A percentile compares a stretch with the other conserved stretches of the same genome.
Conservation (phyloP, 345 rosid species). For the Nephelium lappaceum region DNA sequence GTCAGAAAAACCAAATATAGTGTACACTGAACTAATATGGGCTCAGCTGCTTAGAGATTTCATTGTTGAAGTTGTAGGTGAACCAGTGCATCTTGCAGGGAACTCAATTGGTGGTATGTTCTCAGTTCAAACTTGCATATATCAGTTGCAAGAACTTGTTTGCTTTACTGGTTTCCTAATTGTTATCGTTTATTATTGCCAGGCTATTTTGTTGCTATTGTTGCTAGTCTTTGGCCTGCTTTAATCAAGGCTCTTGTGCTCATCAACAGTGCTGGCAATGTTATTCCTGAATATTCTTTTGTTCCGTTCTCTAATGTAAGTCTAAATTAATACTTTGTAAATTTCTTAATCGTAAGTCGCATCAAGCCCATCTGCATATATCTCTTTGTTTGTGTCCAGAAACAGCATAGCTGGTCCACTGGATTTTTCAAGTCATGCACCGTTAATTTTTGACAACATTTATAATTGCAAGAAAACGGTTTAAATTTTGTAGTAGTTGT, state of each 20-base stretch:
- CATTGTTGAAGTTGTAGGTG: slow-evolving; percentile 70
- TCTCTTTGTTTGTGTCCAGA: neutral
- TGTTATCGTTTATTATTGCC: slow-evolving; percentile 23
- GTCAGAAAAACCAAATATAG: slow-evolving; percentile 87
- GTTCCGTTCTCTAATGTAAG: slow-evolving; percentile 51
- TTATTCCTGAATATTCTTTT: slow-evolving; percentile 60
- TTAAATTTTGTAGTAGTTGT: neutral
- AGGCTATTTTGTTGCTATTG: slow-evolving; percentile 75
- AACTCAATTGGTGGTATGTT: slow-evolving; percentile 87
- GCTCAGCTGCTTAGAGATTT: slow-evolving; percentile 86
- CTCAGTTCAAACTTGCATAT: slow-evolving; percentile 3
- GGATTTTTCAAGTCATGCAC: neutral
- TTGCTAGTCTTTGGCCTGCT: slow-evolving; percentile 69
- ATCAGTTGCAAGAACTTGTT: neutral
- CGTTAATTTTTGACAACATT: neutral
- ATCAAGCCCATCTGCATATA: neutral
- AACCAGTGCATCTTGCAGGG: slow-evolving; percentile 83
- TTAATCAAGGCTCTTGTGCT: slow-evolving; percentile 70
- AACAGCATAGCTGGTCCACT: neutral
- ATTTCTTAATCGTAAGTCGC: neutral
- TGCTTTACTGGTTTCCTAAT: slow-evolving; percentile 12
- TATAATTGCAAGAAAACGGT: neutral
- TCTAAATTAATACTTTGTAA: slow-evolving; percentile 9
- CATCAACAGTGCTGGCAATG: slow-evolving; percentile 76
- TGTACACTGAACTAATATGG: slow-evolving; percentile 87